Conservation (phyloP, 208 protist genomes). For the Crithidia acanthocephali region DNA sequence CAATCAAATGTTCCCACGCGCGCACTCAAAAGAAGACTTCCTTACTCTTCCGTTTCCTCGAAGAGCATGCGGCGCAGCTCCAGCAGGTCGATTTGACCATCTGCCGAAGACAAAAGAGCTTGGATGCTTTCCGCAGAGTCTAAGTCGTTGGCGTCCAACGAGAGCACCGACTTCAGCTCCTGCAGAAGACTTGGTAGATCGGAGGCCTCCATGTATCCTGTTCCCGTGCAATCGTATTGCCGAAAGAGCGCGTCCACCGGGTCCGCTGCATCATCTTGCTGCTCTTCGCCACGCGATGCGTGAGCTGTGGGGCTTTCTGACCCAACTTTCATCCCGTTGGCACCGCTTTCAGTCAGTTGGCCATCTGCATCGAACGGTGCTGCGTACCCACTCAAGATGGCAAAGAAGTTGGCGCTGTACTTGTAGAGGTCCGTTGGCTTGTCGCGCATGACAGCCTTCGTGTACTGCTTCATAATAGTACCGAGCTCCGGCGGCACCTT, state of each 20-base stretch:
- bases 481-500: constrained; percentile 89
- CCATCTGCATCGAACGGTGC: constrained; percentile 83
- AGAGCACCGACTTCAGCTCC: constrained; percentile 53
- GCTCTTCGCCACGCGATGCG: not conserved
- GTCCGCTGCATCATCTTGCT: constrained; percentile 38
- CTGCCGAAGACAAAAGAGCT: constrained; percentile 29
- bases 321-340: not conserved
- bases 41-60: constrained; percentile 26
- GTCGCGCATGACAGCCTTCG: constrained; percentile 89
- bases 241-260: constrained; percentile 59
- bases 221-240: constrained; percentile 53
- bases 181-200: constrained; percentile 60
- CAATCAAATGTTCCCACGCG: too few relatives aligned
- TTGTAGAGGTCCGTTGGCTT: constrained; percentile 87
- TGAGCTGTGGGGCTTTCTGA: not conserved
- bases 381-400: constrained; percentile 71
- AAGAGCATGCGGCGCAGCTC: constrained; percentile 79
- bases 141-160: constrained; percentile 54
- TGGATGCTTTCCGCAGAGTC: constrained; percentile 58
- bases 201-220: constrained; percentile 45
- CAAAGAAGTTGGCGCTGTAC: constrained; percentile 95
- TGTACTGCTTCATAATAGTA: constrained; percentile 94
- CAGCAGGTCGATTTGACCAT: constrained; percentile 64
- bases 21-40: too few relatives aligned
- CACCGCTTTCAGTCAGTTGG: constrained; percentile 49